Percentiles rank a stretch among this genome's conserved stretches.
These are phyloP conservation scores for Candida tallmaniae DNA, from an alignment of 805 yeast genomes.

Conservation along the genomic window DNA sequence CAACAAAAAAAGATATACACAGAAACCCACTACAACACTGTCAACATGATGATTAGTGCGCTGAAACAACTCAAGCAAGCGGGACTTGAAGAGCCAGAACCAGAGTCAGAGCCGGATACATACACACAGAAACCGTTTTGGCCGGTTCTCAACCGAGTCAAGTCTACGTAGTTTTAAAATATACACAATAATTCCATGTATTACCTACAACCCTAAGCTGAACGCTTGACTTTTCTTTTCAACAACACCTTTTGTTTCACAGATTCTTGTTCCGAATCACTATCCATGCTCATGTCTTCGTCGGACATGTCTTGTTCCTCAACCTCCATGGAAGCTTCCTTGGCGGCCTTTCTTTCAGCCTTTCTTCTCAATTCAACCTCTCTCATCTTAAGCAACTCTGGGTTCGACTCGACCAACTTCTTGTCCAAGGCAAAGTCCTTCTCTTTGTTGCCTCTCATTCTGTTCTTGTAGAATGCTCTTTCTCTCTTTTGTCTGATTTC, in stretches of 20 bases:
- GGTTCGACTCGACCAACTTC: conserved; percentile 83
- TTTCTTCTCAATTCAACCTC: conserved; percentile 83
- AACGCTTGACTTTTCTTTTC: conserved; percentile 25
- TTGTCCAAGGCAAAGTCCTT: conserved; percentile 79
- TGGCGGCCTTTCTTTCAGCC: conserved; percentile 67
- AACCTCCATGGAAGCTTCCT: conserved; percentile 43
- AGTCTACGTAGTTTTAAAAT: not conserved
- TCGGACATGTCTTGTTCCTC: conserved; percentile 34
- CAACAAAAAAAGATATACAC: conserved; percentile 10
- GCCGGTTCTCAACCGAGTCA: conserved; percentile 9
- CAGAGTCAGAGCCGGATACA: not conserved
- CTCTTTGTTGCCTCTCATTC: conserved; percentile 97
- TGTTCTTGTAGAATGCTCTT: conserved; percentile 96
- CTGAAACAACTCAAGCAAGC: conserved; percentile 9
- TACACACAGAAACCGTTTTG: conserved; percentile 12
- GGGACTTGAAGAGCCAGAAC: not conserved
- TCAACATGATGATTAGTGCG: conserved; percentile 10
- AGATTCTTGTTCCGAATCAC: conserved; percentile 37
- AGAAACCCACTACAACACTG: conserved; percentile 10
- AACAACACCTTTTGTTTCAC: conserved; percentile 54
- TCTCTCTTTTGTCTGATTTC: conserved; percentile 95
- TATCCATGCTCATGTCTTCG: conserved; percentile 36
- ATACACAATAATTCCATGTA: conserved; percentile 4
- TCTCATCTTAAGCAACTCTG: conserved; percentile 86
- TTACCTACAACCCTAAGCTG: conserved; percentile 7